Evolutionary conservation across 257 asterid genomes (phyloP), one percentile per base, ranked within the genome.

Genomic region (Lavandula angustifolia): DNA sequence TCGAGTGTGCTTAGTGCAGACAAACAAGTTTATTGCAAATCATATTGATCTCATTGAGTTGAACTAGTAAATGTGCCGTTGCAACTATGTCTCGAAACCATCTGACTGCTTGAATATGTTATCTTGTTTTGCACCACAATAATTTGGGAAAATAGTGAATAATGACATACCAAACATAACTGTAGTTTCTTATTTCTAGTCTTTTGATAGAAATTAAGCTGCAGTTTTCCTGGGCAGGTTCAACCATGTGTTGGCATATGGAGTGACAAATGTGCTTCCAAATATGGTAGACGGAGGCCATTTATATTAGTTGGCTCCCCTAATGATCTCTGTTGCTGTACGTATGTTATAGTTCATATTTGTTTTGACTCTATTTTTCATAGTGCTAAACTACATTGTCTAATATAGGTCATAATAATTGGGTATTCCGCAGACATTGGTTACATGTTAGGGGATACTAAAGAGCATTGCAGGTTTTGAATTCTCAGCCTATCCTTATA

Each of bases 401-500:
- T 57, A 57, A 72, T 86, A 69, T 81, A 94, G 99, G 99, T 94
- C 80, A 72, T 94, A 73, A 38, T 94, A 66, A 94, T 94, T 53
- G 99, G 98, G 73, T 94, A 75, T 86, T 87, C 99, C 73, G 99
- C 98, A 69, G 99, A 94, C 92, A 86, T 94, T 78, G 99, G 99
- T 69, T 94, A 86, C 84, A 7, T 90, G 38, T 76, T 94, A 76
- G 99, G 99, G 54, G 99, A 94, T 78, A 79, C 99, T 42, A 75
- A 91, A 75, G 99, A 94, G 84, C 88, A 91, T 78, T 94, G 99
- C 99, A 94, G 99, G 99, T 94, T 73, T 48, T 63, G 54, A 44
- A 67, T 58, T 62, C 69, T 76, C 52, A 46, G 6, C 73, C 61
- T 53, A 64, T 46, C 14, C 51, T 22, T 66, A 33, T 59, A 44